Percentiles rank a stretch among this genome's conserved stretches.
phyloP scores from a whole-genome alignment of 208 protist species.

The Acanthamoeba quina region DNA sequence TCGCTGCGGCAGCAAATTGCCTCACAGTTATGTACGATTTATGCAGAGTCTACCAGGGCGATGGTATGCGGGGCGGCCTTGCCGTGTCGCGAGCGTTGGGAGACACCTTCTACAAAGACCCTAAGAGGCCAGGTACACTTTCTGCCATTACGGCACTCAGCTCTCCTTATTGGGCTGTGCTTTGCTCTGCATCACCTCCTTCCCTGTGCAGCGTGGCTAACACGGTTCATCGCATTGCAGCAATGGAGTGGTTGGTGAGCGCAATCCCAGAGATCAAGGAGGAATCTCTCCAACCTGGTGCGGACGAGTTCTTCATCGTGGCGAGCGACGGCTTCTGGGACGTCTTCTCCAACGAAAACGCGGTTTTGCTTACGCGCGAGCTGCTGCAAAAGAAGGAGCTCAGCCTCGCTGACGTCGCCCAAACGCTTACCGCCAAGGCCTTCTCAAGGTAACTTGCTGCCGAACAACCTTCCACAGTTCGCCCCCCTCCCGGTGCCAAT shows the following conservation, averaged over 20 bases:
- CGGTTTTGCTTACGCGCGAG: conserved; percentile 40
- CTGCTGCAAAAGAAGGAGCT: conserved; percentile 64
- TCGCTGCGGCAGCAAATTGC: background rate
- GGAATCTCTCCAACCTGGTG: conserved; percentile 21
- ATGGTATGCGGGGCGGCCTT: conserved; percentile 42
- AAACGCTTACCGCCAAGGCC: conserved; percentile 56
- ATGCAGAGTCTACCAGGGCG: conserved; percentile 53
- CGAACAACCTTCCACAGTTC: background rate
- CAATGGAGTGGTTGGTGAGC: conserved; percentile 57
- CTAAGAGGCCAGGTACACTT: background rate
- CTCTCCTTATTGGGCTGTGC: background rate
- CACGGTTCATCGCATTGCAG: background rate
- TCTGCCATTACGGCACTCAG: background rate
- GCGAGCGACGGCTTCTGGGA: conserved; percentile 74
- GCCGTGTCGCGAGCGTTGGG: conserved; percentile 62
- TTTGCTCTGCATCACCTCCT: background rate
- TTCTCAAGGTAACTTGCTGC: conserved; percentile 42
- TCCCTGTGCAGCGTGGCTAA: background rate
- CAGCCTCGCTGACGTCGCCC: conserved; percentile 37
- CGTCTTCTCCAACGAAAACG: conserved; percentile 73
- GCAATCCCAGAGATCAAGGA: conserved; percentile 60
- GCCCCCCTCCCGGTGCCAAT: background rate
- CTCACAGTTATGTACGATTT: background rate
- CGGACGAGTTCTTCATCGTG: conserved; percentile 67
- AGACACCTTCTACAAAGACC: conserved; percentile 67